Percentiles rank a stretch among this genome's conserved stretches.
phyloP scores from a whole-genome alignment of 495 filamentous ascomycete genomes.

The Antarctomyces pellizariae region DNA sequence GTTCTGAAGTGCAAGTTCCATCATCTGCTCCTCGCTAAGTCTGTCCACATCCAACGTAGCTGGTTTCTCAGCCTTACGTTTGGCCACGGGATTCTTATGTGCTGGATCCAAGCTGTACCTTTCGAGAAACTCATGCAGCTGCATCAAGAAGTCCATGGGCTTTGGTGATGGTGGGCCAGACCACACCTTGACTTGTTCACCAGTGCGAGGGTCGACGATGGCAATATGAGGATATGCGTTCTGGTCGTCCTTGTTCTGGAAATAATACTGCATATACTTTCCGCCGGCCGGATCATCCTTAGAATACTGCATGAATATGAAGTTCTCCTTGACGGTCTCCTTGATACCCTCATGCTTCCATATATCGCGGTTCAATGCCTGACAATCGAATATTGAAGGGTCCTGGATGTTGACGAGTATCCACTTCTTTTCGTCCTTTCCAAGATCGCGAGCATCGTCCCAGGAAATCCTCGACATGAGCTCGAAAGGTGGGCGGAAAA shows the following conservation, averaged over 20 bases:
- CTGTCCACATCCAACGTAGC: constrained; percentile 51
- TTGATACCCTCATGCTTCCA: constrained; percentile 70
- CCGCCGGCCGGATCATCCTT: constrained; percentile 54
- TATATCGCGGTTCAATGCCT: constrained; percentile 75
- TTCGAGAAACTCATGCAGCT: constrained; percentile 86
- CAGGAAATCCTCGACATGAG: constrained; percentile 52
- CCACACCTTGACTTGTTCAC: constrained; percentile 95
- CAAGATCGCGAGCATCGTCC: constrained; percentile 62
- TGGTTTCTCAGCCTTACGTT: constrained; percentile 44
- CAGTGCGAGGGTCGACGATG: constrained; percentile 85
- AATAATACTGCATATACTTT: constrained; percentile 78
- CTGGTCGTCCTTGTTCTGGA: constrained; percentile 41
- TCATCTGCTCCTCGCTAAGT: constrained; percentile 94
- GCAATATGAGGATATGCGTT: constrained; percentile 74
- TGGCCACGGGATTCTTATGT: constrained; percentile 79
- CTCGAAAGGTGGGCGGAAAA: constrained; percentile 79
- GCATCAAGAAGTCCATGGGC: constrained; percentile 62
- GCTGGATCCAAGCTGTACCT: constrained; percentile 72
- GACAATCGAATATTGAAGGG: constrained; percentile 73
- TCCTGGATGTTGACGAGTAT: constrained; percentile 90
- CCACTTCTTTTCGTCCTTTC: constrained; percentile 77
- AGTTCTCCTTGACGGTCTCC: constrained; percentile 70
- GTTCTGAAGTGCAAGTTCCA: constrained; percentile 78
- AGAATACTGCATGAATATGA: constrained; percentile 80
- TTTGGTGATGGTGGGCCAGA: constrained; percentile 58